A percentile compares a stretch with the other conserved stretches of the same genome.
phyloP scores from a whole-genome alignment of 192 early-diverging fungal genomes.

The Phlyctochytrium bullatum region DNA sequence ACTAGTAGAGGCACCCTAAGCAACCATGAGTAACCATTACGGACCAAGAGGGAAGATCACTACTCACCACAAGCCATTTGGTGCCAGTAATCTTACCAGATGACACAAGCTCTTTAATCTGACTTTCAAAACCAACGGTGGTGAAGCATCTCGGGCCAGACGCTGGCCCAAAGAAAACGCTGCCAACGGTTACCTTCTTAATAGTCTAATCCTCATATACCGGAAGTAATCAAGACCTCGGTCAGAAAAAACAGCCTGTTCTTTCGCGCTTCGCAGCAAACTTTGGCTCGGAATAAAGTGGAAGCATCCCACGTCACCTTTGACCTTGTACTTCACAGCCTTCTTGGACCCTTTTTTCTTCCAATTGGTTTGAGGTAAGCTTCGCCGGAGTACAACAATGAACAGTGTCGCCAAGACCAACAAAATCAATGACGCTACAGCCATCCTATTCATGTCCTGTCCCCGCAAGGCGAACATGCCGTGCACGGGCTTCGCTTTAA shows the following conservation, averaged over 20 bases:
- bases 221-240: background rate
- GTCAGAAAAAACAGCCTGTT: background rate
- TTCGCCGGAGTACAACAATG: too few species aligned
- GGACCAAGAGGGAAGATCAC: background rate
- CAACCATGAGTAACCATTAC: background rate
- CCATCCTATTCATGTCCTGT: too few species aligned
- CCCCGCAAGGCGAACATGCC: too few species aligned
- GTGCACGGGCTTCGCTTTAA: too few species aligned
- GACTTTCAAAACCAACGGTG: constrained; percentile 22
- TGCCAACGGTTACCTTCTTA: constrained; percentile 1
- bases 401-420: too few species aligned
- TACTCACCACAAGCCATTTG: constrained; percentile 37
- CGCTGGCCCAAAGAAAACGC: constrained; percentile 26
- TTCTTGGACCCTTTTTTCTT: too few species aligned
- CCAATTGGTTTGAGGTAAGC: too few species aligned
- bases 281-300: background rate
- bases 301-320: too few species aligned
- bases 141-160: constrained; percentile 19
- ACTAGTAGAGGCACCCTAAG: constrained; percentile 30
- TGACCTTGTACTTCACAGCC: too few species aligned
- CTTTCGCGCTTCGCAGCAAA: background rate
- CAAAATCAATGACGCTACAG: too few species aligned
- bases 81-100: background rate
- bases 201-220: background rate
- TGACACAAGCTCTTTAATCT: constrained; percentile 3